Conservation (phyloP, 169 alveolate species). For the Amoebophrya sp. region DNA sequence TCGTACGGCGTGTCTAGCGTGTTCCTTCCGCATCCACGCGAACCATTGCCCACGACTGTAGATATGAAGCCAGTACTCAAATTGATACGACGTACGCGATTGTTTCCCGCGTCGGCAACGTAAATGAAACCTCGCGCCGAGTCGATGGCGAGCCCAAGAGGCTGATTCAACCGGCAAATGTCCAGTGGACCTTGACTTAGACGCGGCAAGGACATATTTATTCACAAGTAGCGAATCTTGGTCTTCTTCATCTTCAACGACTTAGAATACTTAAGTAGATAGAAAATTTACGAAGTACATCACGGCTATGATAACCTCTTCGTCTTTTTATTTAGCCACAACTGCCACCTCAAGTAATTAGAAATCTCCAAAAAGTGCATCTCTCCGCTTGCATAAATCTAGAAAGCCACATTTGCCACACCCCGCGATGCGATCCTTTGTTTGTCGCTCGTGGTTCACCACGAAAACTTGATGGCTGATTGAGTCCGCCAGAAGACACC, state of each 20-base stretch:
- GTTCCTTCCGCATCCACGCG: background rate
- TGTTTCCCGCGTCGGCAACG: background rate
- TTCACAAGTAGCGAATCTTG: background rate
- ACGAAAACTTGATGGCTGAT: background rate
- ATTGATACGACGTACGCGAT: background rate
- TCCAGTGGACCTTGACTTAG: background rate
- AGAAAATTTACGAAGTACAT: background rate
- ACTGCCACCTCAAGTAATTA: background rate
- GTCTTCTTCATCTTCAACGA: background rate
- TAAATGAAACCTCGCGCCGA: background rate
- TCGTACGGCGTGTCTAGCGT: constrained; percentile 21
- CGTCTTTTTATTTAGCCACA: background rate
- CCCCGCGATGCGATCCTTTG: background rate
- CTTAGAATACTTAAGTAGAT: background rate
- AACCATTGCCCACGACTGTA: background rate
- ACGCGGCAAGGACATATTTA: background rate
- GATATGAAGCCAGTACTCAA: background rate
- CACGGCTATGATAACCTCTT: background rate
- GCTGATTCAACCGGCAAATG: background rate
- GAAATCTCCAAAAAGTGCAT: background rate
- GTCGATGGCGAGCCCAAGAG: background rate
- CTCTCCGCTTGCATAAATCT: background rate
- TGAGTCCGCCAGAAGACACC: background rate
- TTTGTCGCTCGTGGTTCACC: constrained; percentile 18
- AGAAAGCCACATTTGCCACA: background rate